Evolutionary conservation across 2,329 filamentous ascomycete genomes (phyloP).

Genomic region (Penicillium crustosum): DNA sequence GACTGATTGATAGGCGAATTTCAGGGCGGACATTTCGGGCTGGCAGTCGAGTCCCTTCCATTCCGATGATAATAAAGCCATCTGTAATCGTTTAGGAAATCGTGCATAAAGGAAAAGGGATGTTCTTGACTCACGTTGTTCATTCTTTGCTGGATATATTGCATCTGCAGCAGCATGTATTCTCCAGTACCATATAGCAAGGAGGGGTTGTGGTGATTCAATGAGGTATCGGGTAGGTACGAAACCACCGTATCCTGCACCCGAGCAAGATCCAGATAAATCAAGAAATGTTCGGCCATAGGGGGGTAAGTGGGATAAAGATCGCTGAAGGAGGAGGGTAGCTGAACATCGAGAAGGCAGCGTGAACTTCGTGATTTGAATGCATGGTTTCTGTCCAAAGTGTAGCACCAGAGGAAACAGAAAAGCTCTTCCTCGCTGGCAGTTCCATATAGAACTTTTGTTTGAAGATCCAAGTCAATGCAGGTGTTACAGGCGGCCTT

Average conservation of each 20-base stretch:
- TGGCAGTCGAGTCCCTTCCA: constrained; percentile 22
- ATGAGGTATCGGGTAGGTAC: constrained; percentile 6
- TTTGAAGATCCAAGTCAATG: constrained; percentile 18
- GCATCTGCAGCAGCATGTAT: constrained; percentile 14
- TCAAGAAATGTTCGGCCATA: constrained; percentile 11
- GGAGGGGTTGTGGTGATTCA: neutral
- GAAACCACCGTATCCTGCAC: constrained; percentile 21
- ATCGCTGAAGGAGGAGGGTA: neutral
- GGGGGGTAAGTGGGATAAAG: constrained; percentile 4
- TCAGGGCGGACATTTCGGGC: constrained; percentile 22
- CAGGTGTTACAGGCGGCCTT: constrained; percentile 22
- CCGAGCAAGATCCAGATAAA: constrained; percentile 22
- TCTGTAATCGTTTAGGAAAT: constrained; percentile 6
- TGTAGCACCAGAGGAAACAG: constrained; percentile 28
- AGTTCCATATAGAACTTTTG: neutral
- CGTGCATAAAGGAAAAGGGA: neutral
- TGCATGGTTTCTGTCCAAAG: constrained; percentile 24
- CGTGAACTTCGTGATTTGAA: constrained; percentile 17
- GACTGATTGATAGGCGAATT: constrained; percentile 24
- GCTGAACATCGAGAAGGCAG: constrained; percentile 8
- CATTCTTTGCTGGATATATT: constrained; percentile 14
- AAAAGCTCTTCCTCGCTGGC: constrained; percentile 20
- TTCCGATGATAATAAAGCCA: constrained; percentile 7
- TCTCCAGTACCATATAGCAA: neutral
- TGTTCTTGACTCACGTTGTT: constrained; percentile 5